These are phyloP conservation scores for Volvox reticuliferus DNA, from an alignment of 139 green algal species.

Conservation along the genomic window DNA sequence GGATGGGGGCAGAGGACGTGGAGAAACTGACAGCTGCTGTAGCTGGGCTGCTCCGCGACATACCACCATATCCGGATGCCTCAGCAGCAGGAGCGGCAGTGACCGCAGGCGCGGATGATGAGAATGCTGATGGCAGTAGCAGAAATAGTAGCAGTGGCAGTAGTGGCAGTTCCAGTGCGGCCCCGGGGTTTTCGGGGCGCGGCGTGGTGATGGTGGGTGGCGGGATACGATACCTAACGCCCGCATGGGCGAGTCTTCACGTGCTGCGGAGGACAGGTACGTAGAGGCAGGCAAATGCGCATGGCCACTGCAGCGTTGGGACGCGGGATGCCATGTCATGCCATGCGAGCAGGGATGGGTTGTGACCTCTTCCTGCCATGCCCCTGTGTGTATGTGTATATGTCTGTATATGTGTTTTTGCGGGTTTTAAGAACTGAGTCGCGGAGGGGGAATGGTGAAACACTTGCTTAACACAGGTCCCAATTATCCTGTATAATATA, in stretches of 20 bases:
- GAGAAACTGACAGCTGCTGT: slow-evolving; percentile 27
- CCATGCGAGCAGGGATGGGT: too few relatives aligned
- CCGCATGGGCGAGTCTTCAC: slow-evolving; percentile 65
- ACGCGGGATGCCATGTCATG: too few relatives aligned
- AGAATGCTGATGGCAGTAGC: neutral
- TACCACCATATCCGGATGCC: slow-evolving; percentile 52
- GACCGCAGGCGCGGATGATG: neutral
- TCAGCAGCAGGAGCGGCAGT: neutral
- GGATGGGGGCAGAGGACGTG: neutral
- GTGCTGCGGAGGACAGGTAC: slow-evolving; percentile 57
- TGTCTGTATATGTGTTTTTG: too few relatives aligned
- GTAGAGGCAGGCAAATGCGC: too few relatives aligned
- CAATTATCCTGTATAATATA: neutral
- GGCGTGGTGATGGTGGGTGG: slow-evolving; percentile 66
- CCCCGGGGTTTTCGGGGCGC: slow-evolving; percentile 40
- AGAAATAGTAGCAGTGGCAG: neutral
- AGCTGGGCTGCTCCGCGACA: slow-evolving; percentile 26
- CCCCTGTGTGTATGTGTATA: too few relatives aligned
- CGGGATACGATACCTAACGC: slow-evolving; percentile 63
- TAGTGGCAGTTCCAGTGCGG: neutral
- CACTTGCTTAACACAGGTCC: neutral
- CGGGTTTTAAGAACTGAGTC: too few relatives aligned
- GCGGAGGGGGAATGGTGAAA: too few relatives aligned
- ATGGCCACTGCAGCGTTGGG: too few relatives aligned
- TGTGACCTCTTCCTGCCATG: too few relatives aligned